These are phyloP conservation scores for Gossypioides kirkii DNA, from an alignment of 345 rosid species.

Conservation along the genomic window DNA sequence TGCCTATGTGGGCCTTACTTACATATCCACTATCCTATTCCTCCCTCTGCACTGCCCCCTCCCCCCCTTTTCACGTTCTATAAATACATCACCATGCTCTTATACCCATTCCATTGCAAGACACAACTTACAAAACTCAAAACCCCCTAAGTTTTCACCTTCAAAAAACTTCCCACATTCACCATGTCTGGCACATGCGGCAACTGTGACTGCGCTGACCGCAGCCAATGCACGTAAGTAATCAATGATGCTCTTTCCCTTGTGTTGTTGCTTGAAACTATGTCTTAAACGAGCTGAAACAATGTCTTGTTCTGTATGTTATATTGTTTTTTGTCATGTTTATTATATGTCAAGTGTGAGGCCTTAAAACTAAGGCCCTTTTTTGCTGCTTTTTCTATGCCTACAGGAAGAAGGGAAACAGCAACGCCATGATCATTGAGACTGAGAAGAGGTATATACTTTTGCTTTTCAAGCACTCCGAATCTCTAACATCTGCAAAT, in stretches of 20 bases:
- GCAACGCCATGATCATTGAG: slow-evolving; percentile 56
- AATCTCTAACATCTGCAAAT: not conserved
- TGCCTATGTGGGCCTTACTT: slow-evolving; percentile 15
- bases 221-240: slow-evolving; percentile 48
- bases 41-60: not conserved
- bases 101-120: not conserved
- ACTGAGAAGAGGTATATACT: slow-evolving; percentile 56
- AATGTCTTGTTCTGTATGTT: not conserved
- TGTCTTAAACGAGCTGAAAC: not conserved
- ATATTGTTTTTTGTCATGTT: not conserved
- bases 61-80: slow-evolving; percentile 24
- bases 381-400: not conserved
- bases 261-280: not conserved
- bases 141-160: not conserved
- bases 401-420: slow-evolving; percentile 73
- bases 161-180: slow-evolving; percentile 6
- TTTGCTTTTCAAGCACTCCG: not conserved
- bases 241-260: not conserved
- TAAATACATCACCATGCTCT: slow-evolving; percentile 31
- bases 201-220: slow-evolving; percentile 79
- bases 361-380: not conserved
- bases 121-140: not conserved
- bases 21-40: not conserved
- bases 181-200: slow-evolving; percentile 73
- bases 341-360: not conserved